Percentiles rank a stretch among this genome's conserved stretches.
These are phyloP conservation scores for Scheffersomyces illinoinensis DNA, from an alignment of 1,139 yeast species.

Conservation along the genomic window DNA sequence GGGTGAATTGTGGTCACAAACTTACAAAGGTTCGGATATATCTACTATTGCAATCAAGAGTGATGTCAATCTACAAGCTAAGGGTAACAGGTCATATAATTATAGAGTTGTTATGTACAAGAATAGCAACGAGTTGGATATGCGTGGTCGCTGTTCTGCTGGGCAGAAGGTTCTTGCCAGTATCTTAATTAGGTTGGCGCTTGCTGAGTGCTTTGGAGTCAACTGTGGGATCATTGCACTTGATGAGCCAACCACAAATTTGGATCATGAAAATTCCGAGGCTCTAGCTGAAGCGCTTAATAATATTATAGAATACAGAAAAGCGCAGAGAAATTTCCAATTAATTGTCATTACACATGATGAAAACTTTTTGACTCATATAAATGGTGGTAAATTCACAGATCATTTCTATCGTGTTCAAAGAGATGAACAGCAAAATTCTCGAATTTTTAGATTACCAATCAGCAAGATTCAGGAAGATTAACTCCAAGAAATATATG, in stretches of 20 bases:
- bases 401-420: conserved; percentile 83
- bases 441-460: conserved; percentile 59
- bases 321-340: conserved; percentile 85
- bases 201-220: conserved; percentile 94
- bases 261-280: conserved; percentile 87
- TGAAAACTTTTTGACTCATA: conserved; percentile 81
- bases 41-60: conserved; percentile 86
- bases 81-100: conserved; percentile 75
- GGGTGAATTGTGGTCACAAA: conserved; percentile 89
- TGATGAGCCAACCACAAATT: conserved; percentile 97
- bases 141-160: conserved; percentile 98
- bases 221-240: conserved; percentile 94
- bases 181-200: conserved; percentile 84
- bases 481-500: background rate
- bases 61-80: conserved; percentile 62
- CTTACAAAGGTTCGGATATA: conserved; percentile 94
- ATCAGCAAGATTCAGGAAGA: conserved; percentile 40
- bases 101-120: conserved; percentile 96
- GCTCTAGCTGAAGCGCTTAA: conserved; percentile 82
- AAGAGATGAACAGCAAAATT: conserved; percentile 78
- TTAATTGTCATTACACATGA: conserved; percentile 95
- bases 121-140: conserved; percentile 87
- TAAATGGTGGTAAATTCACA: conserved; percentile 84
- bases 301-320: conserved; percentile 72
- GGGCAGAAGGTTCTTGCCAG: conserved; percentile 97